These are phyloP conservation scores for Eucalyptus dawsonii DNA, from an alignment of 345 rosid species.

Conservation along the genomic window DNA sequence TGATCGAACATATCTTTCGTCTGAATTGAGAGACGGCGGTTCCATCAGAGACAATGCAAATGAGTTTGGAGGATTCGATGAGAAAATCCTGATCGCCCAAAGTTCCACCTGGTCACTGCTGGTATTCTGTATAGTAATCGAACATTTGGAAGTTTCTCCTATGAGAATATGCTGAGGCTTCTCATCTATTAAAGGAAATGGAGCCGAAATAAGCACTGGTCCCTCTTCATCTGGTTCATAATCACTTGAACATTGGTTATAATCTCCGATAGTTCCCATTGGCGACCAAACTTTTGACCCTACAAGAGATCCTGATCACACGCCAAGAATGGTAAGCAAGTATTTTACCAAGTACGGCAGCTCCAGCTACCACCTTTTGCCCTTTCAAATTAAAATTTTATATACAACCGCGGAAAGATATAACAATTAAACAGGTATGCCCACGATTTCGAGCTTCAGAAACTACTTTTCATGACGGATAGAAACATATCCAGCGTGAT, in stretches of 20 bases:
- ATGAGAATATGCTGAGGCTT: slow-evolving; percentile 28
- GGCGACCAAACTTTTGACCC: neutral
- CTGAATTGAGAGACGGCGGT: slow-evolving; percentile 20
- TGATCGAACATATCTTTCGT: neutral
- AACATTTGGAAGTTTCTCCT: slow-evolving; percentile 25
- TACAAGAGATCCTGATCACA: neutral
- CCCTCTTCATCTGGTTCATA: slow-evolving; percentile 25
- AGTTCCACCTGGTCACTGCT: slow-evolving; percentile 24
- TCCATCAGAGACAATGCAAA: slow-evolving; percentile 40
- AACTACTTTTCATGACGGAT: neutral
- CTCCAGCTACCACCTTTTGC: neutral
- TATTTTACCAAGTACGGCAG: neutral
- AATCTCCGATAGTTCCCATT: slow-evolving; percentile 1
- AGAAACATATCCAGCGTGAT: neutral
- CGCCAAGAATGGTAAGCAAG: neutral
- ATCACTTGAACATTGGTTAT: slow-evolving; percentile 21
- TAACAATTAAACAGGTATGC: neutral
- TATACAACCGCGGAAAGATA: neutral
- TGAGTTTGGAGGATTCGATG: slow-evolving; percentile 21
- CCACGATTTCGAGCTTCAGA: neutral
- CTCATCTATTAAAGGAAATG: slow-evolving; percentile 28
- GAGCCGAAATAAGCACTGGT: slow-evolving; percentile 22
- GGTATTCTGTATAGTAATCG: slow-evolving; percentile 23
- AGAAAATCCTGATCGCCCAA: slow-evolving; percentile 33
- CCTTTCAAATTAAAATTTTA: neutral